Evolutionary conservation across 371 early-diverging fungal genomes (phyloP), one percentile per base, ranked within the genome.

Genomic region (Basidiobolus meristosporus): DNA sequence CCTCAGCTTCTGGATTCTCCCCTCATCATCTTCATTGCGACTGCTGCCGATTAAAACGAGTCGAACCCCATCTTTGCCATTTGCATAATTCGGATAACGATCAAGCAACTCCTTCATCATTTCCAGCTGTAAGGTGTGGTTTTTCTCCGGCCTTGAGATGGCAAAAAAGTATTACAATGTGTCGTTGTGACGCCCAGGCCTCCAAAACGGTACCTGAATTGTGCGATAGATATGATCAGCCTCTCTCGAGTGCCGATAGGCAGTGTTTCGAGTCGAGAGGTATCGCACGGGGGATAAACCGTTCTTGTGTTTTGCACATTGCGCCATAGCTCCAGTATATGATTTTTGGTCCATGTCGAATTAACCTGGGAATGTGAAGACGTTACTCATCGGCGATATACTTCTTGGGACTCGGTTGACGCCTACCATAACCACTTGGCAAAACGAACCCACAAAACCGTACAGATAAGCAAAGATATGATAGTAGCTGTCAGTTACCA

Each of bases 241-340:
- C 57, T 53, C 23, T 65, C 50, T 2, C 89, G 63, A 7, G 47
- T 50, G 0, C 36, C 31, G 2, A 81, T 44, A 0, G 65, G 42
- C 22, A 78, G 56, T 18, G 46, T 54, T 11, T 52, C 56, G 26
- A 92, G 49, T 0, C 69, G 56, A 6, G 63, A 56, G 0, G 89
- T 85, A 48, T 87, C 83, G 55, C 96, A 95, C 1, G 97, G 96
- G 14, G 97, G 97, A 52, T 87, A 93, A 2, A 92, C 78, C 7
- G 83, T 68, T 5, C 54, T 51, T 4, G 82, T 71, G 26, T 63
- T 57, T 0, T 32, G 3, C 12, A 50, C 39, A 5, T 70, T 57
- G 0, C 56, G 43, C 88, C 88, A 91, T 11, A 89, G 44, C 1
- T 54, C 37, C 41, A 73, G 69, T 31, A 97, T 80, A 42, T 97